Evolutionary conservation across 345 rosid species (phyloP), one percentile per base, ranked within the genome.

Genomic region (Populus euphratica): DNA sequence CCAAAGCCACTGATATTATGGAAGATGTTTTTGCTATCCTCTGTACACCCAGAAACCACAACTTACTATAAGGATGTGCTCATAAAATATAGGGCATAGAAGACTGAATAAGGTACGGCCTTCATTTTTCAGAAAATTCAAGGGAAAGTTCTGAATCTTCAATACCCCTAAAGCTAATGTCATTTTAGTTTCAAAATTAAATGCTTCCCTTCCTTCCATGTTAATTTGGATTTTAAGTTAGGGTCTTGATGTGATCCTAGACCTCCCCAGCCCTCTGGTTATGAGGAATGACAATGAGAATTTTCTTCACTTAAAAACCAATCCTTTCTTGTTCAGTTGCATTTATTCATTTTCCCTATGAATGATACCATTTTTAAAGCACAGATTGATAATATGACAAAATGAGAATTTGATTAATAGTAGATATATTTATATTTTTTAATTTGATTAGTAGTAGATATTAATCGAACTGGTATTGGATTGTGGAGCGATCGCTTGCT

Each of bases 51-150:
- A 27, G 6, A 31, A 71, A 33, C 27, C 64, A 52, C 10, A 31
- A 31, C 64, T 9, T 16, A 10, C 12, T 29, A 56, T 1, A 38
- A 50, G 39, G 62, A 49, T 27, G 65, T 52, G 21, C 75, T 59
- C 68, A 73, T 59, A 59, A 73, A 73, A 73, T 73, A 73, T 56
- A 31, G 75, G 44, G 43, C 44, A 18, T 62, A 5, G 27, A 41
- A 20, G 16, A 21, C 70, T 18, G 18, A 8, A 20, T 39, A 31
- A 10, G 18, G 43, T 2, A 43, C 2, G 20, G 47, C 21, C 56
- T n/a, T 43, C 43, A 21, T 41, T 41, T 20, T n/a, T 2, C 25
- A 70, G 31, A 39, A 21, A 43, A 25, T 14, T 69, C 21, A 39
- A 69, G 54, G 21, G 7, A 1, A 49, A 14, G 16, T 49, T 1